These are phyloP conservation scores for Didymella pomorum DNA, from an alignment of 2,329 filamentous ascomycete species.

Conservation along the genomic window DNA sequence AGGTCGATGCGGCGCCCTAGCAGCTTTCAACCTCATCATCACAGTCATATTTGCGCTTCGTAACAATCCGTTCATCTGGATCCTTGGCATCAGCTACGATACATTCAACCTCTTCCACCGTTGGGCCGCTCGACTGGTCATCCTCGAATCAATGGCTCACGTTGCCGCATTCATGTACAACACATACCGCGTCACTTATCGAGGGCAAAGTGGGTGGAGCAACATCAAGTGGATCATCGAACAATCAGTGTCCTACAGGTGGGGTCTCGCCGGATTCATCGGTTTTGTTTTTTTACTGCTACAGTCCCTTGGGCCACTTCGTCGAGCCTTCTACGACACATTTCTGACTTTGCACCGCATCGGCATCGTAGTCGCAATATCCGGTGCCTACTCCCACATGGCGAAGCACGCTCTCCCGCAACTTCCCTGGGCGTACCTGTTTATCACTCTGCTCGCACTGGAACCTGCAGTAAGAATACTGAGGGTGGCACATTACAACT, in stretches of 20 bases:
- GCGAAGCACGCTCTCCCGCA: slow-evolving; percentile 63
- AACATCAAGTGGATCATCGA: slow-evolving; percentile 40
- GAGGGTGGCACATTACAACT: slow-evolving; percentile 70
- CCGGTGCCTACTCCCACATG: slow-evolving; percentile 71
- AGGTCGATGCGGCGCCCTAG: slow-evolving; percentile 73
- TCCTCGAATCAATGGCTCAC: slow-evolving; percentile 71
- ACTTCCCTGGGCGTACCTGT: slow-evolving; percentile 65
- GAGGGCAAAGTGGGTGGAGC: slow-evolving; percentile 54
- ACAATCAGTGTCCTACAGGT: slow-evolving; percentile 58
- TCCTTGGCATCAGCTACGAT: slow-evolving; percentile 76
- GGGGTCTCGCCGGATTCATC: slow-evolving; percentile 67
- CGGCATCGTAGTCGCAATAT: slow-evolving; percentile 65
- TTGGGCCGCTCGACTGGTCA: slow-evolving; percentile 77
- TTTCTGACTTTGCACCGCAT: slow-evolving; percentile 76
- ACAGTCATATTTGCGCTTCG: slow-evolving; percentile 74
- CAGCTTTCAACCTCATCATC: slow-evolving; percentile 77
- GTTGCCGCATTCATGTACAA: slow-evolving; percentile 64
- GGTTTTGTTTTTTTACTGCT: slow-evolving; percentile 67
- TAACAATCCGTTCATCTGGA: slow-evolving; percentile 76
- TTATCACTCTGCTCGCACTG: slow-evolving; percentile 67
- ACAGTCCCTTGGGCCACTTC: slow-evolving; percentile 71
- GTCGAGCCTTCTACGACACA: slow-evolving; percentile 80
- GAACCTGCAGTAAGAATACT: slow-evolving; percentile 67
- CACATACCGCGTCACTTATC: slow-evolving; percentile 50
- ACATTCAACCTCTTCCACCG: slow-evolving; percentile 80